A percentile compares a stretch with the other conserved stretches of the same genome.
Evolutionary conservation across 2,329 filamentous ascomycete species (phyloP).

Genomic region (Orbilia ellipsospora): DNA sequence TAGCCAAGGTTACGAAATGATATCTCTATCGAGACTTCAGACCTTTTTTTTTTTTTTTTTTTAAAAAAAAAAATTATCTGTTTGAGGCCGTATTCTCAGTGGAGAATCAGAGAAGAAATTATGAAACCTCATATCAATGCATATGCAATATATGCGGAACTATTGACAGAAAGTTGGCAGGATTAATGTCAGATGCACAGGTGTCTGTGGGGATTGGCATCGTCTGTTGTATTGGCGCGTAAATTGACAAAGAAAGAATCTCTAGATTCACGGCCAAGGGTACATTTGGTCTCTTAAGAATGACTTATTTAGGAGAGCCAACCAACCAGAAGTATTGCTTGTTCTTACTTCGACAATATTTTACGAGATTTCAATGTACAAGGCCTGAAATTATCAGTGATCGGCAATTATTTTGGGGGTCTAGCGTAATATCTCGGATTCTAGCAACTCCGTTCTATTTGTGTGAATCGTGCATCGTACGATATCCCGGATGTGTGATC

Average conservation of each 20-base stretch:
- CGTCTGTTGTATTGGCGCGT: too few species aligned
- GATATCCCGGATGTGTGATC: slow-evolving; percentile 28
- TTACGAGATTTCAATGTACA: slow-evolving; percentile 4
- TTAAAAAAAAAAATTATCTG: too few species aligned
- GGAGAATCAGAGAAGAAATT: slow-evolving; percentile 3
- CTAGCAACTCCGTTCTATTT: slow-evolving; percentile 14
- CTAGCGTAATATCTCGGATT: slow-evolving; percentile 40
- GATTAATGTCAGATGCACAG: too few species aligned
- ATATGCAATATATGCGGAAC: not conserved
- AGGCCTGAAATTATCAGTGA: slow-evolving; percentile 23
- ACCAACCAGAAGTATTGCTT: too few species aligned
- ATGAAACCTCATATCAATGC: slow-evolving; percentile 1
- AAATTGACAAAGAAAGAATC: too few species aligned
- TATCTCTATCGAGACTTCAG: slow-evolving; percentile 13
- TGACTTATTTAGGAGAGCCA: too few species aligned
- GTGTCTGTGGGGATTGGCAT: too few species aligned
- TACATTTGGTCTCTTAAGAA: too few species aligned
- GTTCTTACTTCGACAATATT: too few species aligned
- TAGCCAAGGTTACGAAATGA: not conserved
- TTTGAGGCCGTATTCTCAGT: not conserved
- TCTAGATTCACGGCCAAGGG: too few species aligned
- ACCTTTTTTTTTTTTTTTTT: slow-evolving; percentile 20
- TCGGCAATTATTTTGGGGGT: slow-evolving; percentile 15
- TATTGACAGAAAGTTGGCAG: too few species aligned
- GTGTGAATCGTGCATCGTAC: slow-evolving; percentile 16